phyloP scores from a whole-genome alignment of 257 asterid species.

The Solanum pimpinellifolium region DNA sequence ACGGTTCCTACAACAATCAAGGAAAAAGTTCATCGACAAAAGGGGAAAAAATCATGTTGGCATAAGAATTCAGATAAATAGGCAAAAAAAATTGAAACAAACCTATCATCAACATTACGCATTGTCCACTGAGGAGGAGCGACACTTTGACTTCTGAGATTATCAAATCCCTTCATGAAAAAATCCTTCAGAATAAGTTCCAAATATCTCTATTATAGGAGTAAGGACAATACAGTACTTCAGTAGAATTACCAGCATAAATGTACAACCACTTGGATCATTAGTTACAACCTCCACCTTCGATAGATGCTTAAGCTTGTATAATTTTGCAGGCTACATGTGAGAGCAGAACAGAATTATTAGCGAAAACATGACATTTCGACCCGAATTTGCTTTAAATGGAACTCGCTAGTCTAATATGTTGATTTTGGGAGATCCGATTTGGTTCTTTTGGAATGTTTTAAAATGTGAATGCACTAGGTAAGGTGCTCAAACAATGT shows the following conservation, averaged over 20 bases:
- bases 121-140: conserved; percentile 99
- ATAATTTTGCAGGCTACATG: conserved; percentile 68
- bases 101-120: conserved; percentile 99
- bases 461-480: not conserved
- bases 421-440: not conserved
- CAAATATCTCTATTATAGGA: not conserved
- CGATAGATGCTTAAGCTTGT: conserved; percentile 93
- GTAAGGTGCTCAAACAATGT: not conserved
- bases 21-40: not conserved
- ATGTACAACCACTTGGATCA: conserved; percentile 99
- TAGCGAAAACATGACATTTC: not conserved
- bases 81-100: not conserved
- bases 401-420: not conserved
- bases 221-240: not conserved
- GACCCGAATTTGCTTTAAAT: not conserved
- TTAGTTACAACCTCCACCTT: conserved; percentile 87
- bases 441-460: not conserved
- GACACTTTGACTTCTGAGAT: conserved; percentile 86
- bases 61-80: not conserved
- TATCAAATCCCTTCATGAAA: conserved; percentile 80
- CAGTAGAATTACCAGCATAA: conserved; percentile 52
- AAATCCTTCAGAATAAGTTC: not conserved
- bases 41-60: not conserved
- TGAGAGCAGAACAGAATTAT: not conserved
- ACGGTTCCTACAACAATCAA: conserved; percentile 55